Evolutionary conservation across 768 basidiomycete genomes (phyloP).

Genomic region (Pleurotus eryngii): DNA sequence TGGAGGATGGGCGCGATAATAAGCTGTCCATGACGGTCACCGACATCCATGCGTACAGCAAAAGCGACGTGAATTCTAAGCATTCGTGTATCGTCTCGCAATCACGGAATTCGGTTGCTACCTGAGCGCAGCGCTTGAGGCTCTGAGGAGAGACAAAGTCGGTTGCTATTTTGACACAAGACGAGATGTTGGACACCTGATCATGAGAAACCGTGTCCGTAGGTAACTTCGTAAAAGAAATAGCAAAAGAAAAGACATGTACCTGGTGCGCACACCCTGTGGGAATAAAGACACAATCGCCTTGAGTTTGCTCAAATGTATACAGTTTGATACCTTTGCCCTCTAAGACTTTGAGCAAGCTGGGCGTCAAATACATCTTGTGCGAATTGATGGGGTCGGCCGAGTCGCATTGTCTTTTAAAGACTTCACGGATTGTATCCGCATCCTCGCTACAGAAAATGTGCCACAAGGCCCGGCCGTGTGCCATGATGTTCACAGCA

Average conservation of each 20-base stretch:
- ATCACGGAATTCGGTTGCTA: not conserved
- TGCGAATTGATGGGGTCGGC: constrained; percentile 8
- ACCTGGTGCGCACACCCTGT: constrained; percentile 70
- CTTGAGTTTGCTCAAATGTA: constrained; percentile 64
- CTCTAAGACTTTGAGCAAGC: constrained; percentile 49
- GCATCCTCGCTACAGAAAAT: constrained; percentile 61
- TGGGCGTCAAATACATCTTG: constrained; percentile 15
- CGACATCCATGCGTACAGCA: not conserved
- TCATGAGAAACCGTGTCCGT: not conserved
- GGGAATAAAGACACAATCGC: constrained; percentile 74
- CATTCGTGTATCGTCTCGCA: not conserved
- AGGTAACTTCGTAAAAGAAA: not conserved
- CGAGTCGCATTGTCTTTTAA: constrained; percentile 23
- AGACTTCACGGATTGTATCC: constrained; percentile 51
- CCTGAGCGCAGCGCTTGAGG: not conserved
- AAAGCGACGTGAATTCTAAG: not conserved
- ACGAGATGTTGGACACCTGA: constrained; percentile 2
- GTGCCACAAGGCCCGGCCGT: constrained; percentile 67
- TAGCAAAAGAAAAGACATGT: constrained; percentile 13
- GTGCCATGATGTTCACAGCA: constrained; percentile 68
- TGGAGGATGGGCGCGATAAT: not conserved
- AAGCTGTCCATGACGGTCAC: not conserved
- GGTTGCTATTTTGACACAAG: constrained; percentile 5
- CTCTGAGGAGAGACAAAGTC: constrained; percentile 3
- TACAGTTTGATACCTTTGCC: constrained; percentile 54